Conservation (phyloP, 2,329 filamentous ascomycete species). For the Ophiocordyceps australis region DNA sequence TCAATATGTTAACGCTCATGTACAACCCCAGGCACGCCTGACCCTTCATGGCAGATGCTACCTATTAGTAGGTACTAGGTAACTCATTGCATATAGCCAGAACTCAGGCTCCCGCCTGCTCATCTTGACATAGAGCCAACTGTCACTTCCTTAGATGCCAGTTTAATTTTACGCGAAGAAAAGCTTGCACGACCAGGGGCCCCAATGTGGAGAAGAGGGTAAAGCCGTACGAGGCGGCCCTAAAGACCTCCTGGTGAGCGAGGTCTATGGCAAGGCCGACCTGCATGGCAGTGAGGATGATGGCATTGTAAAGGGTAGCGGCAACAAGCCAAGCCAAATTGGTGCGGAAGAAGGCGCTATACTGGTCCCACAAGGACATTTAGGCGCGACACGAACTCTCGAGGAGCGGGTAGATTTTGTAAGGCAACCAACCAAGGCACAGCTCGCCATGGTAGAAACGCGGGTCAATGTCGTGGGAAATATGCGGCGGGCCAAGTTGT, state of each 20-base stretch:
- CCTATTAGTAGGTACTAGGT: too few species aligned
- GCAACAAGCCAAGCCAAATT: background rate
- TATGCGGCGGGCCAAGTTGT: conserved; percentile 10
- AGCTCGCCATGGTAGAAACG: conserved; percentile 24
- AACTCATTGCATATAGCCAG: too few species aligned
- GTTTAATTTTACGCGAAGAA: too few species aligned
- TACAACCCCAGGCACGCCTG: too few species aligned
- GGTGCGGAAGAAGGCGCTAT: conserved; percentile 1
- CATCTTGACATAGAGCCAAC: too few species aligned
- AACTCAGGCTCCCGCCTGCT: too few species aligned
- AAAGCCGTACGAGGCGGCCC: conserved; percentile 25
- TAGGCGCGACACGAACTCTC: background rate
- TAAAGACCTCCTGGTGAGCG: conserved; percentile 16
- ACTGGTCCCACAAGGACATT: background rate
- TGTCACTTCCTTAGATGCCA: too few species aligned
- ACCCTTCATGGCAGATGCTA: too few species aligned
- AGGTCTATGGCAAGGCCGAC: conserved; percentile 17
- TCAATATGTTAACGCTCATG: too few species aligned
- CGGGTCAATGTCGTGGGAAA: conserved; percentile 12
- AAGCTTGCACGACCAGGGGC: conserved; percentile 15
- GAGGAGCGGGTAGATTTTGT: background rate
- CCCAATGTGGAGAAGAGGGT: conserved; percentile 26
- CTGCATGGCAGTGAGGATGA: background rate
- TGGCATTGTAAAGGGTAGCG: background rate
- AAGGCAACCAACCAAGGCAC: conserved; percentile 7